Evolutionary conservation across 768 basidiomycete species (phyloP), one percentile per base, ranked within the genome.

Genomic region (Stropharia rugosoannulata): DNA sequence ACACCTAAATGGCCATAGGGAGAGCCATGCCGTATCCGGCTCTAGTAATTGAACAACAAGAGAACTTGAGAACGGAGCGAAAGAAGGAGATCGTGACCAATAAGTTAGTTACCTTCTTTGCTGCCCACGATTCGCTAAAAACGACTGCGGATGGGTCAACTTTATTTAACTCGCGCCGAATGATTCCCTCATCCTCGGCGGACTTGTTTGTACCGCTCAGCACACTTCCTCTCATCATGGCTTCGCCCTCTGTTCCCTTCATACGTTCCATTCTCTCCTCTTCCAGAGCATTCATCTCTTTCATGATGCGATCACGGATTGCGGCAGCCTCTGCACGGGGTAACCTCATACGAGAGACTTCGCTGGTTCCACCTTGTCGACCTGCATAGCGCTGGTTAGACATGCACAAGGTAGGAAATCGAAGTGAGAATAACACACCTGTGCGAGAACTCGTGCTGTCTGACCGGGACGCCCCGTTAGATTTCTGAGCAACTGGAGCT

Each of bases 251-350:
- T 58, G 79, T 80, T 62, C 85, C 85, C 55, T 81, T 80, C 95
- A 96, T 98, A 16, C 95, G 82, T 57, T 90, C 85, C 87, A 99
- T 95, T 22, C 97, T 83, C 69, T 98, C 94, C 68, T 98, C 95
- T 71, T 99, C 97, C 25, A 99, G 75, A 19, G 93, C 80, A 59
- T 98, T 78, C 97, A 99, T 99, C 78, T 99, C 97, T 62, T 90
- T 85, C 97, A 99, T 99, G 58, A 99, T 99, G 18, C 95, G 82
- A 62, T 94, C 90, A 13, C 93, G 83, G 62, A 99, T 99, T 1
- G 90, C 89, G 0, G 90, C 80, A 4, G 95, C 96, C 69, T 98
- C 94, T 2, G 85, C 76, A 15, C 84, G 78, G 59, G 92, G 88
- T 19, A 99, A 75, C 49, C 83, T 88, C 79, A 88, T 85, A 37